phyloP scores from a whole-genome alignment of 345 rosid genomes.

The Turritis glabra region DNA sequence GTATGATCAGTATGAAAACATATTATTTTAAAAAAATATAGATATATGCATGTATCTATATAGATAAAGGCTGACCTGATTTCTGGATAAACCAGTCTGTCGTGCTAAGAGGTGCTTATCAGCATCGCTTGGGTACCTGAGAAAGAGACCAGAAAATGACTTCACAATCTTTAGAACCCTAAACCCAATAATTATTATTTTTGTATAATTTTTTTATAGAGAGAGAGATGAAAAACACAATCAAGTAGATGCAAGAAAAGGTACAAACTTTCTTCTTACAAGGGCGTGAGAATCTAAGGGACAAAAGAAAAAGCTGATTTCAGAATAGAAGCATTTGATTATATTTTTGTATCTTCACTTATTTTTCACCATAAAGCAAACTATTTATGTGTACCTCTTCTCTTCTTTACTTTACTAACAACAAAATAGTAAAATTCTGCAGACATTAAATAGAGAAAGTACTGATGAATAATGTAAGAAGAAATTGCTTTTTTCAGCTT shows the following conservation, averaged over 20 bases:
- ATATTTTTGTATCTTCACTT: conserved; percentile 19
- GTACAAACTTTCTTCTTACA: conserved; percentile 46
- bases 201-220: not conserved
- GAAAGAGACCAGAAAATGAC: conserved; percentile 85
- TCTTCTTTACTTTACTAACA: conserved; percentile 37
- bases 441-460: conserved; percentile 38
- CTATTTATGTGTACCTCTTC: conserved; percentile 19
- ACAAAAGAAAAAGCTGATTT: conserved; percentile 41
- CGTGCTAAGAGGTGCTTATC: conserved; percentile 98
- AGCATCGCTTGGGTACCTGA: conserved; percentile 99
- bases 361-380: conserved; percentile 26
- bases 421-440: conserved; percentile 40
- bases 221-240: conserved; percentile 29
- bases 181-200: conserved; percentile 18
- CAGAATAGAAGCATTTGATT: conserved; percentile 31
- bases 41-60: not conserved
- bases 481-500: conserved; percentile 60
- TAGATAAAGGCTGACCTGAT: conserved; percentile 65
- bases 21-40: too few species aligned
- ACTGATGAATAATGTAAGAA: conserved; percentile 41
- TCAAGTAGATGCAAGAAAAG: conserved; percentile 42
- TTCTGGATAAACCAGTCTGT: conserved; percentile 98
- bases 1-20: conserved; percentile 18
- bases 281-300: conserved; percentile 80
- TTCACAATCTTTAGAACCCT: conserved; percentile 47